Evolutionary conservation across 108 stramenopile genomes (phyloP).

Genomic region (Nitzschia putrida): DNA sequence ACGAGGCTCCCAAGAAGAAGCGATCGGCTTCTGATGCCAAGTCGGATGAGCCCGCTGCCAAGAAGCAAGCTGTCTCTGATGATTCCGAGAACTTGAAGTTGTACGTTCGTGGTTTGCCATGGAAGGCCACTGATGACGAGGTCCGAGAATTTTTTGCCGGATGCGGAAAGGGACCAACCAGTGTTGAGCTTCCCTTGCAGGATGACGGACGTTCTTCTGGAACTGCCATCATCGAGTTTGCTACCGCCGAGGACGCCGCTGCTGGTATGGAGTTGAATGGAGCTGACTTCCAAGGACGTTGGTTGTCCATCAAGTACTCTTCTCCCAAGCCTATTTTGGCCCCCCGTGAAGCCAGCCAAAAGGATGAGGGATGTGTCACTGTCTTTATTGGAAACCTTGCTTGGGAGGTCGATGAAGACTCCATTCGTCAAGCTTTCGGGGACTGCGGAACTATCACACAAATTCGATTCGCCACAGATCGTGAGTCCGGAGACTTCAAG

Average conservation of each 20-base stretch:
- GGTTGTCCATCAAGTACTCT: conserved; percentile 87
- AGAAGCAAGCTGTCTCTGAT: conserved; percentile 41
- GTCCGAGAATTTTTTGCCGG: conserved; percentile 85
- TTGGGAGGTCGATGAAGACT: conserved; percentile 94
- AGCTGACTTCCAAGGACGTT: conserved; percentile 87
- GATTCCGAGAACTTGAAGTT: conserved; percentile 61
- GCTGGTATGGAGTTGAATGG: conserved; percentile 87
- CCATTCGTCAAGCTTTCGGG: conserved; percentile 79
- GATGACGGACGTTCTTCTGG: conserved; percentile 84
- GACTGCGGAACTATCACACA: conserved; percentile 88
- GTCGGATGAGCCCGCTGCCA: conserved; percentile 33
- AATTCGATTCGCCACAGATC: conserved; percentile 93
- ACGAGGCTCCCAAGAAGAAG: conserved; percentile 57
- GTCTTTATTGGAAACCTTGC: conserved; percentile 97
- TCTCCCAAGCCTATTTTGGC: conserved; percentile 59
- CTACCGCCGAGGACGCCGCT: conserved; percentile 52
- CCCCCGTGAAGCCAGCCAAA: conserved; percentile 59
- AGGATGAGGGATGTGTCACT: conserved; percentile 87
- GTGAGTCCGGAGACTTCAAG: conserved; percentile 96
- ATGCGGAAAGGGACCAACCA: conserved; percentile 72
- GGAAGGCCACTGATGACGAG: conserved; percentile 87
- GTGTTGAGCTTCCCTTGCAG: conserved; percentile 84
- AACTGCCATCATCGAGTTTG: conserved; percentile 89
- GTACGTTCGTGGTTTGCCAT: conserved; percentile 93
- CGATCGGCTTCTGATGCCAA: conserved; percentile 60